phyloP scores from a whole-genome alignment of 2,329 filamentous ascomycete species.

The Stromatinia cepivora region DNA sequence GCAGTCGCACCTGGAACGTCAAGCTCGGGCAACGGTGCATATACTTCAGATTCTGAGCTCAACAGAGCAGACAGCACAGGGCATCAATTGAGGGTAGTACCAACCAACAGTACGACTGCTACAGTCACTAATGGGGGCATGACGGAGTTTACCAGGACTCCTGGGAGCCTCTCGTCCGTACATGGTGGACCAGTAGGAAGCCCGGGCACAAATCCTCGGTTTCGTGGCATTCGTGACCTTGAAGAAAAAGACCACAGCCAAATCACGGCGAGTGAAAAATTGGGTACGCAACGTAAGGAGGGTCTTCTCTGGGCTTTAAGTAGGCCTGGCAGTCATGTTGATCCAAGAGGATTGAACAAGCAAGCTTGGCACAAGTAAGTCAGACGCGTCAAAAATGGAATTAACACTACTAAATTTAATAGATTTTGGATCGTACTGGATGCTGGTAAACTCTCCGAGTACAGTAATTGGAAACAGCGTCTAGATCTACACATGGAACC shows the following conservation, averaged over 20 bases:
- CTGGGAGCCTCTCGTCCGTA: conserved; percentile 52
- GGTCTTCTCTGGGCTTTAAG: conserved; percentile 93
- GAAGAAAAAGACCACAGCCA: conserved; percentile 75
- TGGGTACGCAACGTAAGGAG: conserved; percentile 78
- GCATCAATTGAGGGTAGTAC: conserved; percentile 53
- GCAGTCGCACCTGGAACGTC: conserved; percentile 40
- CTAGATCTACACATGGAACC: conserved; percentile 97
- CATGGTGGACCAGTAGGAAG: conserved; percentile 46
- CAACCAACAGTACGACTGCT: conserved; percentile 46
- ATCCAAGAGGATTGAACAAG: conserved; percentile 93
- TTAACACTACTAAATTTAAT: conserved; percentile 37
- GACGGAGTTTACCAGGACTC: conserved; percentile 51
- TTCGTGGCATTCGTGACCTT: conserved; percentile 89
- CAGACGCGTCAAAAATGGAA: neutral
- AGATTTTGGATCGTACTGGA: conserved; percentile 99
- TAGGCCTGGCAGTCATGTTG: conserved; percentile 88
- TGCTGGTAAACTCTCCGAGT: conserved; percentile 94
- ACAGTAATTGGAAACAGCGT: conserved; percentile 98
- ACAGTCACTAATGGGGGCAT: conserved; percentile 38
- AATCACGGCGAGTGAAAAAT: conserved; percentile 54
- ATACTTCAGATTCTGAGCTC: conserved; percentile 66
- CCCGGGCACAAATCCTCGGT: conserved; percentile 59
- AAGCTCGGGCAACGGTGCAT: conserved; percentile 40
- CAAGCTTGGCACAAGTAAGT: conserved; percentile 98
- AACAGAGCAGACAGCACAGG: conserved; percentile 70